Conservation (phyloP, 1,139 yeast genomes). For the Taphrina confusa region DNA sequence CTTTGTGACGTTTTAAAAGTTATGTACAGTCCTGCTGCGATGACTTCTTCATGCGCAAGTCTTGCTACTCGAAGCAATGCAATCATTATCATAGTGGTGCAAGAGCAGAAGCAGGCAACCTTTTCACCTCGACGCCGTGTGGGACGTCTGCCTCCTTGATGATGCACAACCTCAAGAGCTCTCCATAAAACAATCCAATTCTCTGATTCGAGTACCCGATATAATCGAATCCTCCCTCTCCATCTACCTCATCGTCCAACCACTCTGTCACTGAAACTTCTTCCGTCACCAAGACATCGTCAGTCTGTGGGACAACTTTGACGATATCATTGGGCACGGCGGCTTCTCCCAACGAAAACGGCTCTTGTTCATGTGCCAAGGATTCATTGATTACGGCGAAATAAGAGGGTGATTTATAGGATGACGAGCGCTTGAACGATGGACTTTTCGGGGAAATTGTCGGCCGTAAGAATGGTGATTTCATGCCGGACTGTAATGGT, state of each 20-base stretch:
- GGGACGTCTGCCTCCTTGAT: constrained; percentile 41
- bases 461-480: constrained; percentile 26
- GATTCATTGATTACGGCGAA: constrained; percentile 34
- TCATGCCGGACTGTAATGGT: constrained; percentile 25
- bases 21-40: no score
- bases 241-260: constrained; percentile 47
- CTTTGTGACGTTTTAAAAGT: no score
- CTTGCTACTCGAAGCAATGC: no score
- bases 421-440: constrained; percentile 4
- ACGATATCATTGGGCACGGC: constrained; percentile 9
- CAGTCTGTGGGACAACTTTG: neutral
- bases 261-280: neutral
- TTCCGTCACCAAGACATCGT: constrained; percentile 3
- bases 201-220: constrained; percentile 74
- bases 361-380: constrained; percentile 33
- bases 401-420: constrained; percentile 16
- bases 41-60: no score
- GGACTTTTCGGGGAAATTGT: constrained; percentile 7
- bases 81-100: neutral
- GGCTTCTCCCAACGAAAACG: constrained; percentile 37
- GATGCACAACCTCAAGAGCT: constrained; percentile 64
- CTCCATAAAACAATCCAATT: constrained; percentile 71
- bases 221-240: constrained; percentile 78
- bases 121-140: constrained; percentile 2
- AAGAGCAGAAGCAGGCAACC: constrained; percentile 14